Conservation (phyloP, 108 stramenopile genomes). For the Skeletonema marinoi region DNA sequence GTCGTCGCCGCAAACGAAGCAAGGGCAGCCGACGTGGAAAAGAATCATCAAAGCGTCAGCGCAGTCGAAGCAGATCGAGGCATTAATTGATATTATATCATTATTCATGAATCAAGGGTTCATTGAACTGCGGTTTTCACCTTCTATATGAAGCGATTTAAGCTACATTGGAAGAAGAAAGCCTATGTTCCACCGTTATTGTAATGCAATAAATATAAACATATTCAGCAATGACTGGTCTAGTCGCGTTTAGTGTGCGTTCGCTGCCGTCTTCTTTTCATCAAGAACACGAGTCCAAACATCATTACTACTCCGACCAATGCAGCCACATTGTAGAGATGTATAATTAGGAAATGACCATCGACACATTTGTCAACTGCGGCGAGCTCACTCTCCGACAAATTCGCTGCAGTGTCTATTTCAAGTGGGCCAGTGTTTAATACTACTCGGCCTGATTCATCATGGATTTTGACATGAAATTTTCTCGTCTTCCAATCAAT, state of each 20-base stretch:
- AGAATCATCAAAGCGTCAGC: constrained; percentile 27
- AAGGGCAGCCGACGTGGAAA: constrained; percentile 35
- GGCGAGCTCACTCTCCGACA: constrained; percentile 19
- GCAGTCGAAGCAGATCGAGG: constrained; percentile 40
- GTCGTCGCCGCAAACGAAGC: constrained; percentile 36
- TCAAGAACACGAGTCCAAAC: not conserved
- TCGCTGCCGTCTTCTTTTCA: not conserved
- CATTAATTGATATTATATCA: constrained; percentile 1
- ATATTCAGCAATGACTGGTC: not conserved
- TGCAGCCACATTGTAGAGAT: not conserved
- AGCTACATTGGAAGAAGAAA: not conserved
- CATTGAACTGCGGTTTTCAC: not conserved
- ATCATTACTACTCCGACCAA: not conserved
- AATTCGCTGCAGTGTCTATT: constrained; percentile 16
- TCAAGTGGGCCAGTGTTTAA: constrained; percentile 26
- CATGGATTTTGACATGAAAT: constrained; percentile 36
- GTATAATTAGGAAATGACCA: constrained; percentile 28
- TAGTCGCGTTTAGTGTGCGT: not conserved
- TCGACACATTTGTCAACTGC: constrained; percentile 34
- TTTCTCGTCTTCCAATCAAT: constrained; percentile 55
- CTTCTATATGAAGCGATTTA: not conserved
- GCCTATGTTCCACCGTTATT: not conserved
- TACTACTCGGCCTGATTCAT: constrained; percentile 34
- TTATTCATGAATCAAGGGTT: constrained; percentile 1
- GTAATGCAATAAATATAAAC: not conserved